Conservation (phyloP, 129 eudicot genomes). For the Lonicera japonica region DNA sequence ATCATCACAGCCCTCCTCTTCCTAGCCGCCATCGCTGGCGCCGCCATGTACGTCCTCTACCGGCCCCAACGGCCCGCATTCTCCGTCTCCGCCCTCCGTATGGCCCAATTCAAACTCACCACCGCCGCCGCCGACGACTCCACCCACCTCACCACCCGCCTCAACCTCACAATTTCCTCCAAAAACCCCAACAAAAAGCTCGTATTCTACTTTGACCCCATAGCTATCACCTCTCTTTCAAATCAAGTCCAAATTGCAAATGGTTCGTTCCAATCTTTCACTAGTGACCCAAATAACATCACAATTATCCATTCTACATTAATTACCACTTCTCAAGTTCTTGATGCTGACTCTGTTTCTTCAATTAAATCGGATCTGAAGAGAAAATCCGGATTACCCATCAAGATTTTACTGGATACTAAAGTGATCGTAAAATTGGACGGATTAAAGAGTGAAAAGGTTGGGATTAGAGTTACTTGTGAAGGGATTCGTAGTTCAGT, state of each 20-base stretch:
- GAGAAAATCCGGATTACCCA: constrained; percentile 53
- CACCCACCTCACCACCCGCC: constrained; percentile 49
- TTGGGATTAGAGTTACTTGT: constrained; percentile 73
- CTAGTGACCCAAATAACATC: constrained; percentile 31
- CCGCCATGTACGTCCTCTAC: constrained; percentile 75
- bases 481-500: constrained; percentile 53
- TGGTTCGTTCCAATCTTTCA: constrained; percentile 32
- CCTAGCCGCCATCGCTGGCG: constrained; percentile 59
- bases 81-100: constrained; percentile 56
- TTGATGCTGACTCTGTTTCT: constrained; percentile 47
- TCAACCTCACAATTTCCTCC: constrained; percentile 67
- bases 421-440: constrained; percentile 51
- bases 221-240: constrained; percentile 28
- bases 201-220: constrained; percentile 38
- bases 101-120: constrained; percentile 60
- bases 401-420: constrained; percentile 51
- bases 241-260: constrained; percentile 39
- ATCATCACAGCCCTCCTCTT: constrained; percentile 41
- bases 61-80: constrained; percentile 73
- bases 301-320: constrained; percentile 34
- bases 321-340: constrained; percentile 14
- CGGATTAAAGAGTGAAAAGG: constrained; percentile 37
- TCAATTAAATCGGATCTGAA: constrained; percentile 58
- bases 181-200: constrained; percentile 71
- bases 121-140: constrained; percentile 58